Base-by-base conservation (phyloP, 306 rosid genomes). In the Trifolium pratense region DNA sequence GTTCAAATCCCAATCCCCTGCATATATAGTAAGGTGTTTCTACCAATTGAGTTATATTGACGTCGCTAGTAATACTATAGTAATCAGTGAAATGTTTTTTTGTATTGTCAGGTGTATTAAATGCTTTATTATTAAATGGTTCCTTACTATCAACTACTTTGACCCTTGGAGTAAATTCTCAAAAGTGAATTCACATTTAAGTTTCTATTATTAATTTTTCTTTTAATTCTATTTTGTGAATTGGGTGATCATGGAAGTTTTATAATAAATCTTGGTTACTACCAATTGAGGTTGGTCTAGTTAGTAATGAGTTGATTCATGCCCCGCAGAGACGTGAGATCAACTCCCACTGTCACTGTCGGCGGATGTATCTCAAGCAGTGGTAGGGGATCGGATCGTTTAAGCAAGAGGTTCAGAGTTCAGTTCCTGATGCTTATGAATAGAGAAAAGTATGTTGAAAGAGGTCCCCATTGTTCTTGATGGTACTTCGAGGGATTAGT, bases 131-230 rank as follows among this genome's bases (percentile, higher is more conserved):
- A 42, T 52, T 53, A 32, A 58, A 58, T 26, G 17, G 3, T 59
- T 43, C 29, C 42, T 58, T 32, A 36, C 45, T 79, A 59, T 25
- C 45, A 31, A 36, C 77, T 75, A 68, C 77, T 62, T 45, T 70
- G 66, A 26, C 9, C 15, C 8, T 40, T 7, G 57, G 20, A 9
- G 34, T 32, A 21, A 49, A 45, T 69, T 75, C 58, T 36, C 13
- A 51, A 34, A 40, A 14, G 37, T 60, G 70, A 11, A 74, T 45
- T 42, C 26, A 49, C 13, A 34, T 52, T 32, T 45, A 18, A 3
- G 10, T 15, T 46, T 20, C 34, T 60, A 60, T 29, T n/a, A n/a
- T n/a, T n/a, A n/a, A n/a, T n/a, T n/a, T n/a, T n/a, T n/a, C n/a
- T 18, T 9, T 48, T 16, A 31, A 32, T 26, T 29, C 4, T 26